phyloP scores from a whole-genome alignment of 768 basidiomycete species.

The Agrocybe pediades region DNA sequence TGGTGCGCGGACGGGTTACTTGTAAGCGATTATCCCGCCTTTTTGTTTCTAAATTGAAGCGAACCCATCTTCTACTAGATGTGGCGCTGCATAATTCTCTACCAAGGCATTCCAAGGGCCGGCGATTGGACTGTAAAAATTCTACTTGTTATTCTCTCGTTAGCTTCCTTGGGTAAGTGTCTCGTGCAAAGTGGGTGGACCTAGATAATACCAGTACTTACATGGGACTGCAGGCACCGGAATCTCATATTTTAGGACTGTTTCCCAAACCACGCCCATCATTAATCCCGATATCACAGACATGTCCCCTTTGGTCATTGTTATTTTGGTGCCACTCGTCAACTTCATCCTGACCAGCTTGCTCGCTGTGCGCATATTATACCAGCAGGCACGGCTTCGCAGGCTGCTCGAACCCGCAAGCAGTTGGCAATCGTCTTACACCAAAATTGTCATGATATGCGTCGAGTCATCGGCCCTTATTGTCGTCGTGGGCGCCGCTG shows the following conservation, averaged over 20 bases:
- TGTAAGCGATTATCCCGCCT: too few relatives aligned
- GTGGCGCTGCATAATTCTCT: slow-evolving; percentile 5
- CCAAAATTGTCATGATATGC: slow-evolving; percentile 1
- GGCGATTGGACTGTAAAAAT: not conserved
- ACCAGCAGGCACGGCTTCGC: not conserved
- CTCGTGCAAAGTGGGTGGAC: too few relatives aligned
- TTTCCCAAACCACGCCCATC: not conserved
- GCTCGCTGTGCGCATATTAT: not conserved
- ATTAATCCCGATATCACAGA: too few relatives aligned
- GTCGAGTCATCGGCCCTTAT: slow-evolving; percentile 4
- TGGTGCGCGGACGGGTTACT: not conserved
- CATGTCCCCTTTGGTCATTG: not conserved
- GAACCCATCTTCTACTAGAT: not conserved
- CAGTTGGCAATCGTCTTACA: not conserved
- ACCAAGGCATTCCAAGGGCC: not conserved
- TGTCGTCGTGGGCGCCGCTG: not conserved
- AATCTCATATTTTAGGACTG: not conserved
- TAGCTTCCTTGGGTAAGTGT: not conserved
- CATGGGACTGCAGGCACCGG: not conserved
- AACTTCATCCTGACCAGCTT: too few relatives aligned
- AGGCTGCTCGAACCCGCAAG: not conserved
- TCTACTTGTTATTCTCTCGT: not conserved
- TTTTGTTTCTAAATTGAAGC: not conserved
- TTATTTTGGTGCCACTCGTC: not conserved
- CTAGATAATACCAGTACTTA: too few relatives aligned